phyloP scores from a whole-genome alignment of 2,329 filamentous ascomycete species.

The Coniella vitis region DNA sequence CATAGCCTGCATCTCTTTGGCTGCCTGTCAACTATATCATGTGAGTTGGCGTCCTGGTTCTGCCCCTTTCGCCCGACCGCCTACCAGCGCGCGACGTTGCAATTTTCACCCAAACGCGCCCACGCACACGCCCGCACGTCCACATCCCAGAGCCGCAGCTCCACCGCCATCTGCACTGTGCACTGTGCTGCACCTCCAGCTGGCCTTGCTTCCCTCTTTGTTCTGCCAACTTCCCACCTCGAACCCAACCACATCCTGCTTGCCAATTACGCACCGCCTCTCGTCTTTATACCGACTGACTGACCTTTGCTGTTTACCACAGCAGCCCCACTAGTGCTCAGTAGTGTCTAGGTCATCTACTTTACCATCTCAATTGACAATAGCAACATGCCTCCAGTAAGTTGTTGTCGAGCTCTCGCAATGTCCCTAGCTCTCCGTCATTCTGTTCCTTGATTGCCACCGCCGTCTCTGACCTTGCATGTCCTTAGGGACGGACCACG shows the following conservation, averaged over 20 bases:
- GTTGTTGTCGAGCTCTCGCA: constrained; percentile 18
- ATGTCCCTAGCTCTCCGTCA: background rate
- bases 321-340: constrained; percentile 3
- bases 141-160: constrained; percentile 3
- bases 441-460: background rate
- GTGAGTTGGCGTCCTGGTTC: constrained; percentile 5
- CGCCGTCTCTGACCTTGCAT: constrained; percentile 20
- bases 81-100: constrained; percentile 1
- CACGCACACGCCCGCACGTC: background rate
- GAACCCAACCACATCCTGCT: background rate
- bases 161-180: constrained; percentile 12
- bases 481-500: constrained; percentile 56
- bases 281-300: background rate
- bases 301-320: constrained; percentile 1
- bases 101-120: constrained; percentile 15
- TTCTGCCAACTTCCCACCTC: background rate
- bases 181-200: constrained; percentile 7
- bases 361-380: constrained; percentile 10
- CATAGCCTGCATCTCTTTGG: constrained; percentile 9
- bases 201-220: background rate
- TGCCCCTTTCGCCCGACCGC: background rate
- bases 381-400: constrained; percentile 26
- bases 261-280: constrained; percentile 3
- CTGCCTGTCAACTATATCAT: constrained; percentile 10
- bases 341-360: constrained; percentile 12